These are phyloP conservation scores for Westerdykella aurantiaca DNA, from an alignment of 2,329 filamentous ascomycete species.

Conservation along the genomic window DNA sequence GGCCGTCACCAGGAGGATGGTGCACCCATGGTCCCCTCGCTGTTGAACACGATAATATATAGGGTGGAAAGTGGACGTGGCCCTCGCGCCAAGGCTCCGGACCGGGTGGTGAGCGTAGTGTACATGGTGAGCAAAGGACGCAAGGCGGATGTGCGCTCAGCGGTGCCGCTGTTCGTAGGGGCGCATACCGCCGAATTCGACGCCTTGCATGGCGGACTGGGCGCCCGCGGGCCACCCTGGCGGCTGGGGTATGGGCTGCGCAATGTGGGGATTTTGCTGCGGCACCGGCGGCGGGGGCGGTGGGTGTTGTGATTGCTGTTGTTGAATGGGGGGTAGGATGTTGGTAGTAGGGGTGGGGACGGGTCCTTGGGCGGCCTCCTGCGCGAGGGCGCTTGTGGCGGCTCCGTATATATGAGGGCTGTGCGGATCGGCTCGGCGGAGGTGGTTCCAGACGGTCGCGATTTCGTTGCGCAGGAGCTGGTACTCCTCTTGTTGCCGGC, in stretches of 20 bases:
- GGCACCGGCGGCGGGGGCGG: conserved; percentile 23
- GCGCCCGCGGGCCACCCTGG: conserved; percentile 29
- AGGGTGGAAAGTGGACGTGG: too few relatives aligned
- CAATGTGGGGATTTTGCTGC: conserved; percentile 16
- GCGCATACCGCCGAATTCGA: conserved; percentile 41
- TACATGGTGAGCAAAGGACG: too few relatives aligned
- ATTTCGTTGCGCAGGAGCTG: conserved; percentile 44
- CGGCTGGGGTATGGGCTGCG: conserved; percentile 29
- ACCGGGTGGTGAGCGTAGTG: too few relatives aligned
- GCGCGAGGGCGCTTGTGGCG: conserved; percentile 41
- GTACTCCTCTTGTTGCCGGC: conserved; percentile 44
- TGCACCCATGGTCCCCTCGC: too few relatives aligned
- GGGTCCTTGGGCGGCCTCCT: conserved; percentile 29
- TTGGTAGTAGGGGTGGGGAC: conserved; percentile 25
- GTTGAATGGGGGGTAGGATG: conserved; percentile 37
- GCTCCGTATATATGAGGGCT: conserved; percentile 45
- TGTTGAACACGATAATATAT: too few relatives aligned
- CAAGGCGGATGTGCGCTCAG: conserved; percentile 5
- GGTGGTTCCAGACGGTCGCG: conserved; percentile 41
- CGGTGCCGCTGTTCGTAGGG: conserved; percentile 35
- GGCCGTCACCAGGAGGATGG: too few relatives aligned
- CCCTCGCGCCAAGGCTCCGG: too few relatives aligned
- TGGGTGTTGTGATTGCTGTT: conserved; percentile 24
- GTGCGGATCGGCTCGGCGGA: conserved; percentile 43
- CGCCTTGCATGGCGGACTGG: conserved; percentile 45